These are phyloP conservation scores for Emergomyces pasteurianus DNA, from an alignment of 2,329 filamentous ascomycete genomes.

Conservation along the genomic window DNA sequence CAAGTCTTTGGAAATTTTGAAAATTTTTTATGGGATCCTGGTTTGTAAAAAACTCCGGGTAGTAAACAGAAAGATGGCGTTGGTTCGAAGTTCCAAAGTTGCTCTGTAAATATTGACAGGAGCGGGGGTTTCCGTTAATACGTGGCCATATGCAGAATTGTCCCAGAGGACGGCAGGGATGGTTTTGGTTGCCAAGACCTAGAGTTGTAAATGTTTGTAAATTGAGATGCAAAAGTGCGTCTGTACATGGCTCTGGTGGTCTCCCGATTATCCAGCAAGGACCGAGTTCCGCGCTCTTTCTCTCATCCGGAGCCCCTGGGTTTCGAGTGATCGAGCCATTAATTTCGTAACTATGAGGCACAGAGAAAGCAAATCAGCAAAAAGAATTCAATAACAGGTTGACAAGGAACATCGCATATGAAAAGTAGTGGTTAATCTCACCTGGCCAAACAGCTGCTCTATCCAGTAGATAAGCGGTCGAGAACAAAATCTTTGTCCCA, in stretches of 20 bases:
- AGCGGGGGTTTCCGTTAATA: neutral
- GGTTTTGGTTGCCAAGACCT: neutral
- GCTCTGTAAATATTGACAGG: neutral
- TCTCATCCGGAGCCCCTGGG: slow-evolving; percentile 52
- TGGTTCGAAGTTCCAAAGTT: neutral
- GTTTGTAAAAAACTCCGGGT: neutral
- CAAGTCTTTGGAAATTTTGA: no score
- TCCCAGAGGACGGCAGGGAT: neutral
- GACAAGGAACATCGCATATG: neutral
- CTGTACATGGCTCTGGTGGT: neutral
- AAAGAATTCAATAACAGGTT: neutral
- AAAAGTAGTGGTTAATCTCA: slow-evolving; percentile 35
- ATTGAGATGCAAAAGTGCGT: neutral
- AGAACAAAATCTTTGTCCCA: slow-evolving; percentile 69
- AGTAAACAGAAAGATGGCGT: neutral
- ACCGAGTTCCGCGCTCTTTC: slow-evolving; percentile 38
- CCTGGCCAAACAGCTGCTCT: slow-evolving; percentile 88
- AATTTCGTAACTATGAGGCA: slow-evolving; percentile 51
- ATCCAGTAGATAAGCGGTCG: slow-evolving; percentile 77
- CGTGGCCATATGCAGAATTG: neutral
- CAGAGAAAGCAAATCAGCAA: neutral
- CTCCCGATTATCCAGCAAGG: slow-evolving; percentile 9
- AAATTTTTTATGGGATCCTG: neutral
- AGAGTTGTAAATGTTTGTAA: neutral
- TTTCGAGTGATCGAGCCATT: slow-evolving; percentile 54